Evolutionary conservation across 371 early-diverging fungal genomes (phyloP), one percentile per base, ranked within the genome.

Genomic region (Mucor mucedo): DNA sequence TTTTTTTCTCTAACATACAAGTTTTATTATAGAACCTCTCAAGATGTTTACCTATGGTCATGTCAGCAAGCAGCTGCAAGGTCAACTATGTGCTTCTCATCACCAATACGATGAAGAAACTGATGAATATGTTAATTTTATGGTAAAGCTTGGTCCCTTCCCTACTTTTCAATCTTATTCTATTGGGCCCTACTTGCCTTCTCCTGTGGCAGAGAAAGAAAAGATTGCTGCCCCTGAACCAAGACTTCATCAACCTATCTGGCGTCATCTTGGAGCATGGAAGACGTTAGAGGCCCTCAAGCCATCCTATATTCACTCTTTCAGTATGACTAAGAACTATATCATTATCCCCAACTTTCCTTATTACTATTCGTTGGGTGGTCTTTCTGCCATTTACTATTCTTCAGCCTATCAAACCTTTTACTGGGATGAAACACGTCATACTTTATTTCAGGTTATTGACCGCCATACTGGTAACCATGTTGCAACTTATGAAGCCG

Each of bases 311-410:
- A 80, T 89, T 49, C 89, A 90, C 66, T 82, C 85, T 5, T 87
- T 89, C 58, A 73, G 73, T 16, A 62, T 87, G 76, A 88, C 88
- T 10, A 77, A 85, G 60, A 80, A 80, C n/a, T 89, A 83, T 65
- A 80, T 89, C 45, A 79, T 89, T n/a, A 66, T 89, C 5, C 79
- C 80, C 33, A 84, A 82, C 62, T 87, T 85, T 55, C 89, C 84
- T 9, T 86, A 84, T 47, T 85, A 85, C 39, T 85, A 84, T 47
- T 77, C 77, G 1, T 83, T 75, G 33, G 84, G 80, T 52, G 88
- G 88, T 1, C 35, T 87, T 16, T 81, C 84, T 32, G 84, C 85
- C 13, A 53, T 87, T 14, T 87, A 86, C 64, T 79, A 85, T 52
- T 83, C 84, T 3, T 77, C 68, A 29, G 84, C 84, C 0, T 82